These are phyloP conservation scores for Sarcomyxa edulis DNA, from an alignment of 768 basidiomycete species.

Conservation along the genomic window DNA sequence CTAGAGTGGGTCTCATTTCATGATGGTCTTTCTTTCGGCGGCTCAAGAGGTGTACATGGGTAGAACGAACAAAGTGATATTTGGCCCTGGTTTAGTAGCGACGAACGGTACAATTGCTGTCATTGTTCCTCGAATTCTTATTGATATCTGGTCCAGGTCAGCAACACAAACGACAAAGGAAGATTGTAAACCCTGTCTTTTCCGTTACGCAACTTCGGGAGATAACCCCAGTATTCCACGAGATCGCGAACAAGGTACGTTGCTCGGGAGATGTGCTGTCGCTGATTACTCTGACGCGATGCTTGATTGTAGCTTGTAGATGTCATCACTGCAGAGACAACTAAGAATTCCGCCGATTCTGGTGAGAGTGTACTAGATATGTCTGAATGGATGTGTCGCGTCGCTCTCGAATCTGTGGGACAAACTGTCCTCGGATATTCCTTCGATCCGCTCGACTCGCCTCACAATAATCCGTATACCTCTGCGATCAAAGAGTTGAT, in stretches of 20 bases:
- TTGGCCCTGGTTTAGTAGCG: slow-evolving; percentile 42
- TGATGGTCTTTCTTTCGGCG: neutral
- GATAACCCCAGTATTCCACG: slow-evolving; percentile 38
- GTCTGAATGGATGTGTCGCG: slow-evolving; percentile 41
- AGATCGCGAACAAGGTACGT: slow-evolving; percentile 38
- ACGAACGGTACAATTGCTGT: slow-evolving; percentile 24
- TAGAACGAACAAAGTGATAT: slow-evolving; percentile 39
- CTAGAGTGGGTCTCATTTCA: slow-evolving; percentile 28
- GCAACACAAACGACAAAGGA: slow-evolving; percentile 43
- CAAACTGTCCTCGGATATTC: slow-evolving; percentile 39
- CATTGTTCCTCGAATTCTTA: neutral
- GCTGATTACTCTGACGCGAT: neutral
- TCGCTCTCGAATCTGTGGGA: slow-evolving; percentile 39
- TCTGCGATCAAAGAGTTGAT: slow-evolving; percentile 40
- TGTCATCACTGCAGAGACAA: slow-evolving; percentile 18
- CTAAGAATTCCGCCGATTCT: slow-evolving; percentile 4
- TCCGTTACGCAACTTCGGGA: slow-evolving; percentile 38
- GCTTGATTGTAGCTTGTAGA: slow-evolving; percentile 19
- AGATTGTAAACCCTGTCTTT: slow-evolving; percentile 43
- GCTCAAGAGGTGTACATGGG: neutral
- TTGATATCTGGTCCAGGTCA: slow-evolving; percentile 20
- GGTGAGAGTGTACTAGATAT: slow-evolving; percentile 33
- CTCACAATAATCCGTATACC: slow-evolving; percentile 37
- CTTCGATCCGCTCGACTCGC: slow-evolving; percentile 40
- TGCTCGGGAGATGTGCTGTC: neutral